Conservation (phyloP, 2,329 filamentous ascomycete genomes). For the Aspergillus carbonarius region DNA sequence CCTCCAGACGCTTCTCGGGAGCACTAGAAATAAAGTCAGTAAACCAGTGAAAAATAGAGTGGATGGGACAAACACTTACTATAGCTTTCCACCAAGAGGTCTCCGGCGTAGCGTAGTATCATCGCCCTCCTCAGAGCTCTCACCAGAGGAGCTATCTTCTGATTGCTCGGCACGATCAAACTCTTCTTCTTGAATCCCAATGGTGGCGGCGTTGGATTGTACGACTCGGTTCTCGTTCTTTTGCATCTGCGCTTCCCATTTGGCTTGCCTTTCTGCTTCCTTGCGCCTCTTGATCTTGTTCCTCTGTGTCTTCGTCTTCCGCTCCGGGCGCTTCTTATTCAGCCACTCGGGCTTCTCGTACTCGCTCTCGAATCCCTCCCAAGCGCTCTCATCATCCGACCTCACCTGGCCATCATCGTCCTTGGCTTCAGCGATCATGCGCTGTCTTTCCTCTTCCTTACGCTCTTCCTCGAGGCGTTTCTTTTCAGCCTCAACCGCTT, state of each 20-base stretch:
- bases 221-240: slow-evolving; percentile 70
- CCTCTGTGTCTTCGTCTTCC: slow-evolving; percentile 82
- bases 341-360: slow-evolving; percentile 66
- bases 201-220: slow-evolving; percentile 68
- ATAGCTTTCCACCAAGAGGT: slow-evolving; percentile 66
- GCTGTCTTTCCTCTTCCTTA: slow-evolving; percentile 65
- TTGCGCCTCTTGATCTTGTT: slow-evolving; percentile 89
- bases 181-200: slow-evolving; percentile 47
- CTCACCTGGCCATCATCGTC: slow-evolving; percentile 72
- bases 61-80: slow-evolving; percentile 37
- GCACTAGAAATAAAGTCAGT: slow-evolving; percentile 30
- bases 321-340: slow-evolving; percentile 71
- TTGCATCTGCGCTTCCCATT: slow-evolving; percentile 73
- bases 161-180: slow-evolving; percentile 45
- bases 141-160: slow-evolving; percentile 33
- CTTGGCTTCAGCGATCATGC: slow-evolving; percentile 70
- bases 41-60: background rate
- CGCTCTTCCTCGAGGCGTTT: slow-evolving; percentile 68
- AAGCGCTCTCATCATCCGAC: slow-evolving; percentile 86
- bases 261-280: slow-evolving; percentile 74
- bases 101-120: slow-evolving; percentile 67
- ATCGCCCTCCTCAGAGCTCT: slow-evolving; percentile 51
- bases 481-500: slow-evolving; percentile 75
- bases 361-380: slow-evolving; percentile 85
- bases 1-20: slow-evolving; percentile 75